These are phyloP conservation scores for Mucor plumbeus DNA, from an alignment of 371 early-diverging fungal genomes.

Conservation along the genomic window DNA sequence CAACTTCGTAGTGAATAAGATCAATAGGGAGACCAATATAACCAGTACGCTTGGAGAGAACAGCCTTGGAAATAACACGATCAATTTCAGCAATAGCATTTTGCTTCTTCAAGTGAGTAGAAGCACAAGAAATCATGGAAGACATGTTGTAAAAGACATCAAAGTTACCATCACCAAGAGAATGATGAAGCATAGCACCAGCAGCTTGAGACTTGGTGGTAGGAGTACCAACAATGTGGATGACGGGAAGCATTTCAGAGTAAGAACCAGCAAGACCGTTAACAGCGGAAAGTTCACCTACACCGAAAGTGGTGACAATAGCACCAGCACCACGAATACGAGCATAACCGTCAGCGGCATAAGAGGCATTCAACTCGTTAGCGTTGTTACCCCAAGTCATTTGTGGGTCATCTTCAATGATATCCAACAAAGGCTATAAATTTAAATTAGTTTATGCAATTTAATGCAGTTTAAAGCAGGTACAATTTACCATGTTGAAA, in stretches of 20 bases:
- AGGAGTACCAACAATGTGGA: conserved; percentile 63
- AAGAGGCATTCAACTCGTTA: conserved; percentile 54
- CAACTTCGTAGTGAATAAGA: conserved; percentile 40
- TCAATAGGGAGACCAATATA: conserved; percentile 61
- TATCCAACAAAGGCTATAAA: conserved; percentile 30
- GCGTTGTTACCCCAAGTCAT: conserved; percentile 47
- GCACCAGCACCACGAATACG: conserved; percentile 43
- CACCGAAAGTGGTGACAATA: conserved; percentile 62
- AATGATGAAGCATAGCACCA: conserved; percentile 58
- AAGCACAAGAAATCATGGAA: conserved; percentile 48
- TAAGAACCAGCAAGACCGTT: conserved; percentile 60
- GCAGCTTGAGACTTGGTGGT: conserved; percentile 45
- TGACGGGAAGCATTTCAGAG: conserved; percentile 60
- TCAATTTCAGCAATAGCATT: conserved; percentile 53
- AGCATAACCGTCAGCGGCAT: conserved; percentile 67
- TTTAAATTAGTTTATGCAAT: neutral
- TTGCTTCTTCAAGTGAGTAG: conserved; percentile 33
- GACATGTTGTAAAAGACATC: conserved; percentile 48
- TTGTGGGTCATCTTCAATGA: conserved; percentile 43
- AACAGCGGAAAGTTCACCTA: conserved; percentile 58
- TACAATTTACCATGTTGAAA: conserved; percentile 44
- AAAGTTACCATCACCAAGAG: conserved; percentile 63
- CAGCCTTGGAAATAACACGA: conserved; percentile 33
- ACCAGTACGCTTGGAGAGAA: conserved; percentile 40
- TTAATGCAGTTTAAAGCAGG: neutral